These are phyloP conservation scores for Beauveria scarabaeidicola DNA, from an alignment of 2,329 filamentous ascomycete species.

Conservation along the genomic window DNA sequence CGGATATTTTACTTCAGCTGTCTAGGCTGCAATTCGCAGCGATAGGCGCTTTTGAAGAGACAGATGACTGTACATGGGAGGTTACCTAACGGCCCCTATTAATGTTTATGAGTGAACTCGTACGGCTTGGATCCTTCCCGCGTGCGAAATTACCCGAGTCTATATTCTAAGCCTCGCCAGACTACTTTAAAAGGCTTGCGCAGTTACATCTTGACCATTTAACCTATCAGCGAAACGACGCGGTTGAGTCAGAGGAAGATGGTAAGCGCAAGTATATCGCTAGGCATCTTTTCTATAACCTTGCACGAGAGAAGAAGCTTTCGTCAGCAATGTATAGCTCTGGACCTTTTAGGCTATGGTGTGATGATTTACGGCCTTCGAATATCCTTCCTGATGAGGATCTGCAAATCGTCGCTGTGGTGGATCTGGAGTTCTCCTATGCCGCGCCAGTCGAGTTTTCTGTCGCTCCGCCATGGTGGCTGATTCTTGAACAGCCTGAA, in stretches of 20 bases:
- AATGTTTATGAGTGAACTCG: not conserved
- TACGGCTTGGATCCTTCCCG: not conserved
- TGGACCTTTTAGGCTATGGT: not conserved
- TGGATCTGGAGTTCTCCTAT: not conserved
- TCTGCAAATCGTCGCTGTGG: not conserved
- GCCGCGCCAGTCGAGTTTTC: not conserved
- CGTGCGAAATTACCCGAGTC: not conserved
- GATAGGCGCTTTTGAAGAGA: not conserved
- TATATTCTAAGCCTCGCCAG: not conserved
- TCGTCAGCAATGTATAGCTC: too few species aligned
- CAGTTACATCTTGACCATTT: not conserved
- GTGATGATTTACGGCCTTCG: not conserved
- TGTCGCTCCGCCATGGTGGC: not conserved
- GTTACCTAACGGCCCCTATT: not conserved
- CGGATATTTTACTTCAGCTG: slow-evolving; percentile 2
- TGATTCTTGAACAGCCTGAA: not conserved
- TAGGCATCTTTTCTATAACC: not conserved
- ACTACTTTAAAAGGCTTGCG: not conserved
- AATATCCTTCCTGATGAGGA: not conserved
- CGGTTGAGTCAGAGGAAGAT: not conserved
- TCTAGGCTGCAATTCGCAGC: not conserved
- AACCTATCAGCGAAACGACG: not conserved
- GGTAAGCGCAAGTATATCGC: not conserved
- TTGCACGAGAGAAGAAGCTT: not conserved
- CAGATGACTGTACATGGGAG: not conserved